Base-by-base conservation (phyloP, 805 yeast species). In the Yarrowia hollandica region DNA sequence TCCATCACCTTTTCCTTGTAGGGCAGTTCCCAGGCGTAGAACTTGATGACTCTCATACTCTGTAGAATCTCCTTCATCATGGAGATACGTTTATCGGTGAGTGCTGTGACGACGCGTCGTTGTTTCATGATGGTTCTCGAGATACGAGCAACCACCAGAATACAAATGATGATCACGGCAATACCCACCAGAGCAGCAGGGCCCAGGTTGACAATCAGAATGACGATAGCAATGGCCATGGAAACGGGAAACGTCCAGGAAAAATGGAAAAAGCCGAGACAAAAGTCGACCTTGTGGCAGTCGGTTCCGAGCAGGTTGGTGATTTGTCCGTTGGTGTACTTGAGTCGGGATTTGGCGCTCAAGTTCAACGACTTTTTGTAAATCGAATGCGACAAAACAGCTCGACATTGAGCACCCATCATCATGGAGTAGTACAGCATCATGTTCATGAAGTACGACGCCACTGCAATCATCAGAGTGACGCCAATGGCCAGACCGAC, bases 1-100 rank as follows among this genome's bases (percentile, higher is more conserved):
- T 74, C 76, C 12, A 78, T 65, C 38, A 89, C 78, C 34, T 76
- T 73, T 4, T 75, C 71, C 52, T 75, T 75, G 67, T 88, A 89
- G 0, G 96, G 88, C 23, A 74, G 74, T 71, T 89, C 96, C 96
- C 96, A 90, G 0, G 92, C 86, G 69, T 89, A 89, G 67, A 79
- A 85, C 73, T 90, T 90, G 71, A 91, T 87, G 69, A 85, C 80
- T 67, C 88, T 86, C 78, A 91, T 81, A 64, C 86, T 83, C 67
- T 80, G 83, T 62, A 92, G 76, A 22, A 89, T 81, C 70, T 91
- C 97, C 64, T 88, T 85, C 69, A 90, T 83, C 67, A 89, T 84
- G 67, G 84, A 77, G 65, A 86, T 82, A 65, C 95, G 78, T 18
- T 71, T 66, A 70, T 87, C 92, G 2, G 90, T 85, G 64, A 73